A percentile compares a stretch with the other conserved stretches of the same genome.
phyloP scores from a whole-genome alignment of 83 land plant genomes.

The Picea abies region DNA sequence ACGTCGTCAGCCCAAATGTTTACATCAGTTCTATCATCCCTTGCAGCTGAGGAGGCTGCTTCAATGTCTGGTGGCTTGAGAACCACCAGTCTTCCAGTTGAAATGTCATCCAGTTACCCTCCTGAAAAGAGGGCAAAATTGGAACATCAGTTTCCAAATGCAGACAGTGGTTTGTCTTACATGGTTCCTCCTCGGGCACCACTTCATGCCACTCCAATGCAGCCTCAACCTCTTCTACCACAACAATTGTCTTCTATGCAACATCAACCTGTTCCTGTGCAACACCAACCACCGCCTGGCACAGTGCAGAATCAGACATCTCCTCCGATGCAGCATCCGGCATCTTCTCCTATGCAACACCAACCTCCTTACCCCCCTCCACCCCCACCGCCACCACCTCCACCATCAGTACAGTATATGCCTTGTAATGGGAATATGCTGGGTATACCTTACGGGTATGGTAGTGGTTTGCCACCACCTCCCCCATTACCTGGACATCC shows the following conservation, averaged over 20 bases:
- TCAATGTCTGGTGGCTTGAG: slow-evolving; percentile 8
- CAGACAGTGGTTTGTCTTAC: neutral
- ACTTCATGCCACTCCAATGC: slow-evolving; percentile 3
- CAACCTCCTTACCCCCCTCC: slow-evolving; percentile 45
- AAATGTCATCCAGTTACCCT: slow-evolving; percentile 31
- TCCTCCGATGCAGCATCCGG: slow-evolving; percentile 38
- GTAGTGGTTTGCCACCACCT: slow-evolving; percentile 24
- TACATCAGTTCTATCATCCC: slow-evolving; percentile 68
- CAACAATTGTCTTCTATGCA: slow-evolving; percentile 24
- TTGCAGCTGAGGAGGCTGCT: slow-evolving; percentile 62
- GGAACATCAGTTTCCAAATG: slow-evolving; percentile 26
- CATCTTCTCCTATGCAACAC: slow-evolving; percentile 25
- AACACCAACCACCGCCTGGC: slow-evolving; percentile 36
- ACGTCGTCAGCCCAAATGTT: slow-evolving; percentile 83
- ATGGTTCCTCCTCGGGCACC: neutral
- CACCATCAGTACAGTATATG: slow-evolving; percentile 27
- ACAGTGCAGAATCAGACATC: slow-evolving; percentile 30
- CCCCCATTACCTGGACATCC: slow-evolving; percentile 36
- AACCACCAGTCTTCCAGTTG: slow-evolving; percentile 29
- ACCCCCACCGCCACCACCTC: slow-evolving; percentile 45
- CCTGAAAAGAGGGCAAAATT: slow-evolving; percentile 59
- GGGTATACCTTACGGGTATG: slow-evolving; percentile 31
- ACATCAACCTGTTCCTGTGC: slow-evolving; percentile 32
- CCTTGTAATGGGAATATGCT: slow-evolving; percentile 32
- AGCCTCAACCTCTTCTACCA: slow-evolving; percentile 16